Percentiles rank a stretch among this genome's conserved stretches.
Evolutionary conservation across 495 filamentous ascomycete genomes (phyloP).

Genomic region (Daldinia decipiens): DNA sequence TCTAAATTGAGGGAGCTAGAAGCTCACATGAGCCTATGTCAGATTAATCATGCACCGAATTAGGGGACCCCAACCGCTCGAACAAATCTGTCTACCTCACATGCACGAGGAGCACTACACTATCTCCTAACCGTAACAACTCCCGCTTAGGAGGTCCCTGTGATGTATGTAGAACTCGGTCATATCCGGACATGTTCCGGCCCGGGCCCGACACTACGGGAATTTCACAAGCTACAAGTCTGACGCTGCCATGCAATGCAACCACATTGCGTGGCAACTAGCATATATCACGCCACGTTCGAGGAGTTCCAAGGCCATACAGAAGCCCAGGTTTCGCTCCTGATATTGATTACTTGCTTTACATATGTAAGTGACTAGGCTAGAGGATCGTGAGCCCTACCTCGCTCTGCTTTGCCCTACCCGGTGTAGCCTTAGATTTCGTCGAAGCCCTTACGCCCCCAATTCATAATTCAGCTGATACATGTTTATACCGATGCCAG

Average conservation of each 20-base stretch:
- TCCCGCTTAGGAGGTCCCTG: constrained; percentile 7
- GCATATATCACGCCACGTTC: constrained; percentile 29
- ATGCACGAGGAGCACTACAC: neutral
- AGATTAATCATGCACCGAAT: constrained; percentile 6
- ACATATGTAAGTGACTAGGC: neutral
- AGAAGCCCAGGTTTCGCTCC: constrained; percentile 18
- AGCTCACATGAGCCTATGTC: constrained; percentile 6
- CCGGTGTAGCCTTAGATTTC: constrained; percentile 6
- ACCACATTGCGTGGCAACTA: constrained; percentile 37
- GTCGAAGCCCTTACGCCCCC: constrained; percentile 5
- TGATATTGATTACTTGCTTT: constrained; percentile 20
- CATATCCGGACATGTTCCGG: constrained; percentile 26
- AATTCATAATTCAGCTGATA: neutral
- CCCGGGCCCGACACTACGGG: constrained; percentile 31
- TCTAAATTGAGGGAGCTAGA: neutral
- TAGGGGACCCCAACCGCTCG: neutral
- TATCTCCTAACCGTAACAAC: constrained; percentile 22
- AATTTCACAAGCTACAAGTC: constrained; percentile 1
- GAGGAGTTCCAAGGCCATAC: neutral
- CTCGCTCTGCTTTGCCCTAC: constrained; percentile 6
- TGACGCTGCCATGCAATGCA: constrained; percentile 33
- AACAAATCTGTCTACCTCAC: neutral
- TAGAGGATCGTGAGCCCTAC: constrained; percentile 10
- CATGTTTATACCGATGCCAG: neutral
- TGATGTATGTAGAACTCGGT: constrained; percentile 19